Evolutionary conservation across 805 yeast species (phyloP).

Genomic region (Candida sanyiensis): DNA sequence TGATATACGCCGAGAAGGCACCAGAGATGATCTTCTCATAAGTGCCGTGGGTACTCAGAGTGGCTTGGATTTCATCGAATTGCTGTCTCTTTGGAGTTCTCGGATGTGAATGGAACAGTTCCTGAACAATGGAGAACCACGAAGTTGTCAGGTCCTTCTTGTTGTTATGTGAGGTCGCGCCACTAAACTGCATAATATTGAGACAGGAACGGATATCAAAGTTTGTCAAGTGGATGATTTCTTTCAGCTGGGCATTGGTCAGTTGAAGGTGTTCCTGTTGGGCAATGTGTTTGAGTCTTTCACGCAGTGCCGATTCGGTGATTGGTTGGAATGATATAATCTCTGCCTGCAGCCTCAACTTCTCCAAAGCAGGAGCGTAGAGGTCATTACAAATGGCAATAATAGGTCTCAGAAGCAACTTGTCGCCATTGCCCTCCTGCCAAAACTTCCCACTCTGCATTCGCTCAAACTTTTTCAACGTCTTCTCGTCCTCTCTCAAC

Average conservation of each 20-base stretch:
- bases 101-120: constrained; percentile 50
- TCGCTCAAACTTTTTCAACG: constrained; percentile 32
- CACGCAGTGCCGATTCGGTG: constrained; percentile 38
- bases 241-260: constrained; percentile 48
- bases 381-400: constrained; percentile 90
- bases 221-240: constrained; percentile 63
- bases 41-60: constrained; percentile 38
- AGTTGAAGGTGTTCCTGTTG: constrained; percentile 46
- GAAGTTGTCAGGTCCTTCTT: constrained; percentile 56
- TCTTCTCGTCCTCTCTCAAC: constrained; percentile 50
- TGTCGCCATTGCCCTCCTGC: constrained; percentile 27
- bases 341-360: constrained; percentile 68
- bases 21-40: constrained; percentile 65
- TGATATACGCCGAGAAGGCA: constrained; percentile 62
- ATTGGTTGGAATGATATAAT: constrained; percentile 62
- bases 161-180: constrained; percentile 23
- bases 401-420: constrained; percentile 69
- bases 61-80: constrained; percentile 40
- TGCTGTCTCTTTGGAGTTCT: constrained; percentile 41
- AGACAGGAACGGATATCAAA: constrained; percentile 84
- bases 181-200: constrained; percentile 68
- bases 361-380: constrained; percentile 69
- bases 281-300: constrained; percentile 47
- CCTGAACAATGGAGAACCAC: constrained; percentile 63
- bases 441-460: constrained; percentile 23